Base-by-base conservation (phyloP, 495 filamentous ascomycete genomes). In the Penicillium psychrofluorescens region DNA sequence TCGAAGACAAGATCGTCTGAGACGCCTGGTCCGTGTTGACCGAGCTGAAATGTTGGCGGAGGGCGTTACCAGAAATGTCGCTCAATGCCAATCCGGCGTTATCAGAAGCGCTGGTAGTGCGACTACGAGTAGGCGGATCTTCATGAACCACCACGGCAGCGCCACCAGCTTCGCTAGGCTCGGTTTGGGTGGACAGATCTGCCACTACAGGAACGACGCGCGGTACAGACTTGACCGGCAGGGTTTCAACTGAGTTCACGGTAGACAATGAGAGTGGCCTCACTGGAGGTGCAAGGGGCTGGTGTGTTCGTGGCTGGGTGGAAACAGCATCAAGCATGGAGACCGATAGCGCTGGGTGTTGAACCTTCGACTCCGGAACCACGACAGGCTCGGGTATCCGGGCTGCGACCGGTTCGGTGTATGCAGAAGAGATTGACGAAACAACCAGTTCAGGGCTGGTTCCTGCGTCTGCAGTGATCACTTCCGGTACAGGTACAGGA, bases 1-100 rank as follows among this genome's bases (percentile, higher is more conserved):
- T 76, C 0, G 81, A 78, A 11, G 86, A 90, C 30, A 91, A 62
- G 7, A 80, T 68, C 30, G 88, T 91, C 62, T 94, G 88, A 11
- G 79, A 77, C 38, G 77, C 75, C 43, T 88, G 83, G 55, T 91
- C 83, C 31, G 68, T 65, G 38, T 71, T 80, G 35, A 72, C 64
- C 49, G 68, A 74, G 34, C 56, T 66, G 29, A 50, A 53, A 7
- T 49, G 50, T 38, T 60, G 49, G 14, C 62, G 45, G 10, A 64
- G 44, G 38, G 65, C 53, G 53, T 75, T 74, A 13, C 70, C 66
- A 48, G 72, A 66, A 16, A 76, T 66, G 41, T 66, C 55, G 35
- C 55, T 61, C 44, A 73, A 52, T 29, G 70, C 67, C 48, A 63
- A 44, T 50, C 55, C 72, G 54, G 43, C 70, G 63, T 51, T 64